These are phyloP conservation scores for Pelargonium australe DNA, from an alignment of 441 rosid genomes.

Conservation along the genomic window DNA sequence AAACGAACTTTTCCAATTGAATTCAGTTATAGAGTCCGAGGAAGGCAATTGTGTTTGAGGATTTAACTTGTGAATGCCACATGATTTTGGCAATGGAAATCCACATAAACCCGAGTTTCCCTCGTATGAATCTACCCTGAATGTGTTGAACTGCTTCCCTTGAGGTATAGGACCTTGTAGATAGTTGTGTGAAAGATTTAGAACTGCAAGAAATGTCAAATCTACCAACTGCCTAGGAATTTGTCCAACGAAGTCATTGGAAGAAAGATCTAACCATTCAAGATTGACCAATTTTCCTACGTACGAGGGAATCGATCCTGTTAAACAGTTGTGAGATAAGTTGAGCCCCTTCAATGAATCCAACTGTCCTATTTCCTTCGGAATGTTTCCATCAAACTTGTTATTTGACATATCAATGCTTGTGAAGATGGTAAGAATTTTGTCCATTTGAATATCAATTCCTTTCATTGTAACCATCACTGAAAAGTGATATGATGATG, in stretches of 20 bases:
- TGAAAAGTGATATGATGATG: neutral
- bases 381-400: conserved; percentile 19
- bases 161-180: conserved; percentile 19
- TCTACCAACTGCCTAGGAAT: conserved; percentile 22
- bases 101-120: conserved; percentile 22
- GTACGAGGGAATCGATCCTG: conserved; percentile 22
- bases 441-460: neutral
- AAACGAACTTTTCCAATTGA: no score
- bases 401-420: neutral
- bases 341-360: conserved; percentile 20
- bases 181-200: conserved; percentile 21
- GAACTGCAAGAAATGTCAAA: conserved; percentile 16
- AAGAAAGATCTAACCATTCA: conserved; percentile 26
- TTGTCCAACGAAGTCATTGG: conserved; percentile 18
- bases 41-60: neutral
- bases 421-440: neutral
- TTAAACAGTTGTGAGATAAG: conserved; percentile 22
- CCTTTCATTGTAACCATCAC: neutral
- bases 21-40: neutral
- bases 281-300: conserved; percentile 16
- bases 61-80: neutral
- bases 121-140: conserved; percentile 8
- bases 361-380: conserved; percentile 15
- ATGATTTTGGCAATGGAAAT: conserved; percentile 9
- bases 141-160: conserved; percentile 20